A percentile compares a stretch with the other conserved stretches of the same genome.
Conservation (phyloP, 495 filamentous ascomycete species). For the Talaromyces wortmannii region DNA sequence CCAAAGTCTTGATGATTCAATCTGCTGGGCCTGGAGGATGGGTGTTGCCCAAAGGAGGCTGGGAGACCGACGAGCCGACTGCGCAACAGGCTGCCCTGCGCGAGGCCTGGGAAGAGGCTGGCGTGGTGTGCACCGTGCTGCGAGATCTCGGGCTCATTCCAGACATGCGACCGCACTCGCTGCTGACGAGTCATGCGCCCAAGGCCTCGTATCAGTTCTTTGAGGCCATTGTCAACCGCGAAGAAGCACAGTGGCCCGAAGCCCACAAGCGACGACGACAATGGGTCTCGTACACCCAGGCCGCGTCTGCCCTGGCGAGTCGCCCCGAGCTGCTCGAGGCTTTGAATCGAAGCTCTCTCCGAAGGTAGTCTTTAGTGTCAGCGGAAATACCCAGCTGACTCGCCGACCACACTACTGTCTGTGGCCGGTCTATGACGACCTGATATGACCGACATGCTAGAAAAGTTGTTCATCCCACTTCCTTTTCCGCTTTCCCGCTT, state of each 20-base stretch:
- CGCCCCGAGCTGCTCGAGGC: constrained; percentile 87
- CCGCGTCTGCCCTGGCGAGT: constrained; percentile 64
- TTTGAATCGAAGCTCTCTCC: constrained; percentile 73
- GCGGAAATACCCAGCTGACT: neutral
- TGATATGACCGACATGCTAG: constrained; percentile 5
- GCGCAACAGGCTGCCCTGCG: constrained; percentile 61
- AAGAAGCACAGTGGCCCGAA: constrained; percentile 89
- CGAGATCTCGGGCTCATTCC: constrained; percentile 79
- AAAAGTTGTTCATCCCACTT: constrained; percentile 1
- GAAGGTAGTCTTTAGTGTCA: constrained; percentile 28
- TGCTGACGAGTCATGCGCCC: constrained; percentile 56
- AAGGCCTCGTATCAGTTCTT: constrained; percentile 83
- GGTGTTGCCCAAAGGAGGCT: constrained; percentile 96
- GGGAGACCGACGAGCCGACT: constrained; percentile 85
- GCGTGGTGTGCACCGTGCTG: constrained; percentile 74
- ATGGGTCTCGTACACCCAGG: constrained; percentile 82
- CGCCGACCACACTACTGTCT: constrained; percentile 4
- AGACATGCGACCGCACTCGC: constrained; percentile 58
- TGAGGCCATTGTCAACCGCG: constrained; percentile 73
- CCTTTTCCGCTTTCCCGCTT: neutral
- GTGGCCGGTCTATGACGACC: constrained; percentile 1
- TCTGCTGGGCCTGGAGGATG: constrained; percentile 82
- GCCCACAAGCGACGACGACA: constrained; percentile 81
- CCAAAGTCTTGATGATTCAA: constrained; percentile 84
- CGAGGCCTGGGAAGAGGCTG: constrained; percentile 98